Conservation (phyloP, 139 green algal species). For the Ulvella scutata region DNA sequence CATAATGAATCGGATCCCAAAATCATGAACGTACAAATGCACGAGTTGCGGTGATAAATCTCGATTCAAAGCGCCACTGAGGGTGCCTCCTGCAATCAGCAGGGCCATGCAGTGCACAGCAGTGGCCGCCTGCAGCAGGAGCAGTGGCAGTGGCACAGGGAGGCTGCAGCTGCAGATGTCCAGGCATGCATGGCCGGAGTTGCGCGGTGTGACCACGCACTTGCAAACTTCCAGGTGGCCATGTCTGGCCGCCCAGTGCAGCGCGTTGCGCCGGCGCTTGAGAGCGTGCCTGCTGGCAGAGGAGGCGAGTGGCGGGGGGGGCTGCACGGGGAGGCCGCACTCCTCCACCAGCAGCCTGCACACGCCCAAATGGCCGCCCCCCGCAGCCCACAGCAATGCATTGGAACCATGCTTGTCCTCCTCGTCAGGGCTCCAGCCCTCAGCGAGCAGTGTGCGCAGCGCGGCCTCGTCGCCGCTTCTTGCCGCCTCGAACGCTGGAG, state of each 20-base stretch:
- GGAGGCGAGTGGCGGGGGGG: neutral
- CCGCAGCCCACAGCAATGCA: constrained; percentile 13
- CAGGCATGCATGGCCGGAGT: neutral
- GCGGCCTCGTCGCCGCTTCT: constrained; percentile 7
- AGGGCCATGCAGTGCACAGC: no score
- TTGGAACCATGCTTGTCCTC: constrained; percentile 9
- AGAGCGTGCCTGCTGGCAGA: neutral
- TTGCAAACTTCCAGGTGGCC: constrained; percentile 4
- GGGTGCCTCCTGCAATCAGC: no score
- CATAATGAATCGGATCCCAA: no score
- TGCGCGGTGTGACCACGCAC: constrained; percentile 3
- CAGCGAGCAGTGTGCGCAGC: neutral
- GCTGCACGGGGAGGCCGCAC: neutral
- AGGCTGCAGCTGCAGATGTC: neutral
- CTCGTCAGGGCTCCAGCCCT: neutral
- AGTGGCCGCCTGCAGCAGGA: no score
- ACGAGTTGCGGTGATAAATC: no score
- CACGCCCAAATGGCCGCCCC: constrained; percentile 4
- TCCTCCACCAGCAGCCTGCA: constrained; percentile 7
- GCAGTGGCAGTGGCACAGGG: neutral
- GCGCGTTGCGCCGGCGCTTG: constrained; percentile 7
- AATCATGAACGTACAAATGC: no score
- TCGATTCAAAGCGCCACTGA: no score
- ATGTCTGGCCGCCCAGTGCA: constrained; percentile 12
- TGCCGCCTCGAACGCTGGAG: neutral